Evolutionary conservation across 2,329 filamentous ascomycete species (phyloP), one percentile per base, ranked within the genome.

Genomic region (Xylaria digitata): DNA sequence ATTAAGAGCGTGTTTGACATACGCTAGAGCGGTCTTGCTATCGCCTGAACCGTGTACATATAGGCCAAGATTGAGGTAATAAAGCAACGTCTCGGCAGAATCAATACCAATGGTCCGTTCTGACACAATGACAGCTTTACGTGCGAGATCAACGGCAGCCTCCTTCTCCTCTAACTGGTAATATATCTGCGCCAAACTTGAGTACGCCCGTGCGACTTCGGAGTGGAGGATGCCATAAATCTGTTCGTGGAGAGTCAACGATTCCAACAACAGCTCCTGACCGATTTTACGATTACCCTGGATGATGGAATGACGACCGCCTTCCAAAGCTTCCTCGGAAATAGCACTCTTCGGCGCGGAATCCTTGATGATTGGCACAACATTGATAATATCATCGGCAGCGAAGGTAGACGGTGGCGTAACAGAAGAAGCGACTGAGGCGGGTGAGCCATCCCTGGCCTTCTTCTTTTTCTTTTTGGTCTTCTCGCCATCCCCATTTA

Each of bases 111-210:
- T 86, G 0, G 96, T 99, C 61, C 96, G 89, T 84, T 99, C 96
- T 1, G 94, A 92, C 48, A 99, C 94, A 68, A 99, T 95, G 72
- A 97, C 94, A 26, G 96, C 94, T 83, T 99, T 99, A 77, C 94
- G 92, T 19, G 96, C 94, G 70, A 99, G 88, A 80, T 99, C 96
- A 26, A 98, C 92, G 26, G 96, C 96, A 9, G 93, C 93, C 43
- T 94, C 92, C 85, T 98, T 98, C 83, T 99, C 96, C 61, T 98
- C 96, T n/a, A 97, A 87, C 79, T 96, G 92, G 81, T 96, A 98
- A 83, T 97, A 97, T 62, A 98, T 86, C 85, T 97, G 97, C 2
- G 96, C 97, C 52, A 99, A 82, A 59, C 92, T 94, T 80, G 97
- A 95, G 84, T 99, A 99, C 32, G 97, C 92, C 70, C 94, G 90